Base-by-base conservation (phyloP, 2,329 filamentous ascomycete species). In the Parafenestella ontariensis region DNA sequence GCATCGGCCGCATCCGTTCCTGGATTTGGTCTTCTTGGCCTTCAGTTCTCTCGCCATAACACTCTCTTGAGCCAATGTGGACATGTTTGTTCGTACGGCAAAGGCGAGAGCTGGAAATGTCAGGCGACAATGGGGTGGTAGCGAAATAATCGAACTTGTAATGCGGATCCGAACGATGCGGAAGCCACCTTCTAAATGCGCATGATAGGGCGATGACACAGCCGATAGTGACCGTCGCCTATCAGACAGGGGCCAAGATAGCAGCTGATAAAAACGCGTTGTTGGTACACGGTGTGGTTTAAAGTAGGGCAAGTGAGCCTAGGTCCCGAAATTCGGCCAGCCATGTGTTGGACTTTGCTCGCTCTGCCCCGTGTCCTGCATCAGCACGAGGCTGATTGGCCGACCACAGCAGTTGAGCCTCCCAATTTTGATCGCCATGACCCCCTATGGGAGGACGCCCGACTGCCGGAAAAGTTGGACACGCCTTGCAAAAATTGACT, bases 1-100 rank as follows among this genome's bases (percentile, higher is more conserved):
- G 62, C 72, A 74, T 45, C 72, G 62, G 29, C 66, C 64, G 42
- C 72, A 74, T 23, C 72, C 72, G 44, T 74, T 74, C 48, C 72
- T 66, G 37, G 67, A 71, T 54, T 74, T 74, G 18, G 72, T 73
- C 62, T 74, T 74, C 57, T 73, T 74, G 21, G 55, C 54, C 54
- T 69, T 69, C 23, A 65, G 50, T 49, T 71, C 70, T 55, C 59
- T 68, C 54, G 61, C 53, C 45, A 65, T 45, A 49, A 52, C 58
- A 52, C 61, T 69, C 31, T 68, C 63, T 41, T 68, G 63, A 43
- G 62, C 66, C 58, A 70, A 65, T 58, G 67, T 47, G 52, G 72
- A 56, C 72, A 74, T 74, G 41, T 62, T 60, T 61, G 54, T 46
- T 54, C 46, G 48, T 46, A 40, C 39, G 24, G 42, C 42, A 40